Evolutionary conservation across 371 early-diverging fungal species (phyloP), one percentile per base, ranked within the genome.

Genomic region (Choanephora cucurbitarum): DNA sequence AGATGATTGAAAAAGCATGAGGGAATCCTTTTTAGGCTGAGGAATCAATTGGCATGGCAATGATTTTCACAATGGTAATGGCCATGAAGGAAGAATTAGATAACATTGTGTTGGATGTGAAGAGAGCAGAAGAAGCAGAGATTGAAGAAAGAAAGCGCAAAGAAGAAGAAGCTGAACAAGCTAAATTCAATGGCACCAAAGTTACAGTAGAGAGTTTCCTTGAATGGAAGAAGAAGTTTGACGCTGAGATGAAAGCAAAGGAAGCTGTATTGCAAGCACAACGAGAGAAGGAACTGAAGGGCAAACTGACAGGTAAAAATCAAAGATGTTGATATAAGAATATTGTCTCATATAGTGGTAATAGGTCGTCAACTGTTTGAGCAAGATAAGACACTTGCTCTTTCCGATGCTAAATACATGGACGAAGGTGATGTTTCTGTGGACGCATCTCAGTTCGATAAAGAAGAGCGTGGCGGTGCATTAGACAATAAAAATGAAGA

Each of bases 301-400:
- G 64, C 47, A 82, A 80, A 70, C 72, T 83, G 10, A 84, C 88
- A 19, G 86, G 86, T 80, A 75, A 54, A 48, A 5, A 48, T 18
- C 14, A 2, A 10, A 18, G 44, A 18, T 0, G 10, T 31, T 5
- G 15, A 41, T 18, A 37, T 37, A 28, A 49, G 21, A 52, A 24
- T 43, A n/a, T n/a, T n/a, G n/a, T n/a, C n/a, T n/a, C n/a, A n/a
- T n/a, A n/a, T n/a, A n/a, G n/a, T n/a, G n/a, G n/a, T n/a, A n/a
- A n/a, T 47, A 84, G 96, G 97, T 19, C 85, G 93, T 23, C 89
- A 94, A 78, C 73, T 96, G 72, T 97, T 97, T 64, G 95, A 94
- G 66, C 85, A 89, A 62, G 94, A 97, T 68, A 80, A 80, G 72
- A 75, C 89, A 40, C 82, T 97, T 50, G 94, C 91, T 31, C 69